Percentiles rank a stretch among this genome's conserved stretches.
Conservation (phyloP, 805 yeast species). For the Maudiozyma bulderi region DNA sequence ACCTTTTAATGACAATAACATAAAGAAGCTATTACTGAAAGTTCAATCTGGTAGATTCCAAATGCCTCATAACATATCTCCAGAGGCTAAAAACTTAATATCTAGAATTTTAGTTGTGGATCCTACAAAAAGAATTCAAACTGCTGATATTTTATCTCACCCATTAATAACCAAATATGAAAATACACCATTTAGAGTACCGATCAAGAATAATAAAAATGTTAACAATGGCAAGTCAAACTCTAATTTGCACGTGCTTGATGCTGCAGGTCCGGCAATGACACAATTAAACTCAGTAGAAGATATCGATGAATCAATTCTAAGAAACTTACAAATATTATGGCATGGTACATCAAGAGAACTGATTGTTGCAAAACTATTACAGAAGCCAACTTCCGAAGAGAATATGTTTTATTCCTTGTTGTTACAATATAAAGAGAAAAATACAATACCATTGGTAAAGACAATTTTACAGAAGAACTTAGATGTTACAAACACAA, state of each 20-base stretch:
- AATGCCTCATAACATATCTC: slow-evolving; percentile 55
- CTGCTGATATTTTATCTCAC: slow-evolving; percentile 59
- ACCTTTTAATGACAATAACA: slow-evolving; percentile 78
- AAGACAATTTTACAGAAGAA: not conserved
- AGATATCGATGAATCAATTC: slow-evolving; percentile 64
- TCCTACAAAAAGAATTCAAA: slow-evolving; percentile 62
- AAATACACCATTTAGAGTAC: slow-evolving; percentile 6
- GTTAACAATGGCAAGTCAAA: slow-evolving; percentile 19
- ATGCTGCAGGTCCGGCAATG: slow-evolving; percentile 10
- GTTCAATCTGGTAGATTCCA: slow-evolving; percentile 69
- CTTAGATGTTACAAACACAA: not conserved
- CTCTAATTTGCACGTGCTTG: slow-evolving; percentile 20
- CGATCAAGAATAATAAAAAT: not conserved
- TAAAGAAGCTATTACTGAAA: slow-evolving; percentile 57
- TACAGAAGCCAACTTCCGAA: slow-evolving; percentile 49
- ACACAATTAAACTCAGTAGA: slow-evolving; percentile 22
- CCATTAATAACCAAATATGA: slow-evolving; percentile 68
- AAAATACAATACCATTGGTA: slow-evolving; percentile 33
- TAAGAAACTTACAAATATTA: slow-evolving; percentile 63
- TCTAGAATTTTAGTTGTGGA: slow-evolving; percentile 57
- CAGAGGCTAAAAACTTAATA: slow-evolving; percentile 60
- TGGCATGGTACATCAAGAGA: slow-evolving; percentile 70
- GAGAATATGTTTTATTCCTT: slow-evolving; percentile 77
- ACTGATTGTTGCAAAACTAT: slow-evolving; percentile 44
- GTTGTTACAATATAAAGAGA: slow-evolving; percentile 64